phyloP scores from a whole-genome alignment of 495 filamentous ascomycete species.

The Acidomyces sp. region DNA sequence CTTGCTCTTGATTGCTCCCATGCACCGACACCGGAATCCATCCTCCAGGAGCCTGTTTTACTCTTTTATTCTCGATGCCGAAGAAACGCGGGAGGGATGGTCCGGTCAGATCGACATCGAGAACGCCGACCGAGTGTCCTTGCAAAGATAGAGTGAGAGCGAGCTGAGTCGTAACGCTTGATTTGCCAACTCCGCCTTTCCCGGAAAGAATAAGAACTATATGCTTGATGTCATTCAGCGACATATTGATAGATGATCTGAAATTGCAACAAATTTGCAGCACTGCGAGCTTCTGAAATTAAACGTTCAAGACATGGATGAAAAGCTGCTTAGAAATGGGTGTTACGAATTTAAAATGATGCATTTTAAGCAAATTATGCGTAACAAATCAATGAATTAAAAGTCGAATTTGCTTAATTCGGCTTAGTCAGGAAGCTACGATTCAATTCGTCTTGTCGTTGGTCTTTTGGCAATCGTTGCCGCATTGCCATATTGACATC shows the following conservation, averaged over 20 bases:
- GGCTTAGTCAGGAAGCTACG: too few relatives aligned
- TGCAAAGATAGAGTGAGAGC: constrained; percentile 76
- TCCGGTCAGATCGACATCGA: constrained; percentile 92
- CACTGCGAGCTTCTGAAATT: too few relatives aligned
- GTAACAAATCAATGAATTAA: too few relatives aligned
- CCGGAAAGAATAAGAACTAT: constrained; percentile 65
- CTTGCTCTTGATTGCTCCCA: constrained; percentile 30
- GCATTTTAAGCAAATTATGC: too few relatives aligned
- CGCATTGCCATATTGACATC: too few relatives aligned
- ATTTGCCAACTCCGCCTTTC: constrained; percentile 97
- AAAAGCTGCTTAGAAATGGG: too few relatives aligned
- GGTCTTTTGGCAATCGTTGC: too few relatives aligned
- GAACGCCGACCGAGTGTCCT: constrained; percentile 79
- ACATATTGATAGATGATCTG: constrained; percentile 28
- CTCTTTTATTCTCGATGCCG: constrained; percentile 73
- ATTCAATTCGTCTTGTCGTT: too few relatives aligned
- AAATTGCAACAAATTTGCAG: too few relatives aligned
- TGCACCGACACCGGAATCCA: constrained; percentile 85
- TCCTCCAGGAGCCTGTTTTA: constrained; percentile 75
- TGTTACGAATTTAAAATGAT: too few relatives aligned
- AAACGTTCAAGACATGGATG: too few relatives aligned
- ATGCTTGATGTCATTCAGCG: constrained; percentile 30
- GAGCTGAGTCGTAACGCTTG: constrained; percentile 87
- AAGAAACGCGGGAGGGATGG: constrained; percentile 93
- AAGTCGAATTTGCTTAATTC: too few relatives aligned